Evolutionary conservation across 2,329 filamentous ascomycete species (phyloP), one percentile per base, ranked within the genome.

Genomic region (Claviceps humidiphila): DNA sequence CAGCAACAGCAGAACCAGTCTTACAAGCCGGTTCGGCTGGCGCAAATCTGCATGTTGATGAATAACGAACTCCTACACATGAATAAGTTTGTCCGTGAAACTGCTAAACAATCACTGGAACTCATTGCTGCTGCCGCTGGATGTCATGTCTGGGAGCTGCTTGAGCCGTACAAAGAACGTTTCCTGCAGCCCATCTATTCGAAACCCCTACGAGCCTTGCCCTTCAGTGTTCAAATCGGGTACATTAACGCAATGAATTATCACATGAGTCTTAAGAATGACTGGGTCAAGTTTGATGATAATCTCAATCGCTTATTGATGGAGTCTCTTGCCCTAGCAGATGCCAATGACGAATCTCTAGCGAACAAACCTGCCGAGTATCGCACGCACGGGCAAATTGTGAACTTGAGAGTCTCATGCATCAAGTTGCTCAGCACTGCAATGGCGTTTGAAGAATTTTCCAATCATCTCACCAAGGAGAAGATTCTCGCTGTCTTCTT

Each of bases 171-270:
- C 61, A 95, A 93, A 67, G 90, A 97, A 54, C 80, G 89, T 37
- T 77, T 97, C 39, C 74, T 97, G n/a, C 78, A 84, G 54, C 89
- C 90, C 0, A 96, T 99, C 47, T 98, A 93, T 71, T 87, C 88
- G 58, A 99, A 99, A 66, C 93, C 93, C 14, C 70, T 99, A 20
- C 81, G 93, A 55, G 94, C 93, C 0, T 73, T 99, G 55, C 93
- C 93, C 0, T 98, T 98, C 63, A 78, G 88, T 5, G 91, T 89
- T 2, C 94, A 98, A 70, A 98, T 98, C 59, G 94, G 93, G 4
- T 97, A 95, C 63, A 96, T 99, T 59, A 94, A 98, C 65, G 93
- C 93, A 1, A 89, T 98, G 63, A 95, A 89, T 0, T 98, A 94
- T 67, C 94, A 94, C 63, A 80, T 99, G 71, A 84, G 85, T 53